phyloP scores from a whole-genome alignment of 2,329 filamentous ascomycete genomes.

The Phialophora verrucosa region DNA sequence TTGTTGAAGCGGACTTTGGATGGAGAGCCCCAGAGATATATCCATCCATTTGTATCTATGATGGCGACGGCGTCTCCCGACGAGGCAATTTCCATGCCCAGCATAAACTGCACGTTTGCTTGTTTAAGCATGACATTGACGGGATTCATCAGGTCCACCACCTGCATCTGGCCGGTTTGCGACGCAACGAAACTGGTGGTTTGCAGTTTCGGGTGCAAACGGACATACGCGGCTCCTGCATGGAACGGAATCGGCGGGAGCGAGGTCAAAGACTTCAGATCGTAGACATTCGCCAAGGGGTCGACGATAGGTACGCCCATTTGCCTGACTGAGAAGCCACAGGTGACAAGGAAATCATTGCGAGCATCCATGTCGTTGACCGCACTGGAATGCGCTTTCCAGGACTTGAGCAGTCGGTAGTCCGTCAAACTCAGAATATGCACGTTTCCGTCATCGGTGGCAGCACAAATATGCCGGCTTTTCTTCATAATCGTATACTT shows the following conservation, averaged over 20 bases:
- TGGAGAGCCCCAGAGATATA: slow-evolving; percentile 88
- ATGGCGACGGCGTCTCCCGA: slow-evolving; percentile 86
- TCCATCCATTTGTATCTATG: slow-evolving; percentile 75
- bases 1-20: slow-evolving; percentile 87
- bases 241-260: slow-evolving; percentile 91
- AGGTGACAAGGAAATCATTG: slow-evolving; percentile 93
- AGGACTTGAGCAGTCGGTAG: slow-evolving; percentile 80
- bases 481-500: slow-evolving; percentile 93
- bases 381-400: slow-evolving; percentile 85
- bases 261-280: slow-evolving; percentile 86
- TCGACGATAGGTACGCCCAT: slow-evolving; percentile 82
- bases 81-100: slow-evolving; percentile 82
- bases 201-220: slow-evolving; percentile 94
- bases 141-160: slow-evolving; percentile 93
- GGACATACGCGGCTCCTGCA: slow-evolving; percentile 88
- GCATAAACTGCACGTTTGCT: slow-evolving; percentile 77
- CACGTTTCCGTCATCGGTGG: slow-evolving; percentile 79
- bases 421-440: slow-evolving; percentile 82
- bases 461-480: slow-evolving; percentile 86
- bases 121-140: slow-evolving; percentile 85
- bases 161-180: slow-evolving; percentile 89
- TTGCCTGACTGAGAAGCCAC: slow-evolving; percentile 86
- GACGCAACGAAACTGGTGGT: slow-evolving; percentile 95
- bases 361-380: slow-evolving; percentile 98
- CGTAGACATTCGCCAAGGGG: slow-evolving; percentile 92